Evolutionary conservation across 2,329 filamentous ascomycete species (phyloP).

Genomic region (Shiraia bambusicola): DNA sequence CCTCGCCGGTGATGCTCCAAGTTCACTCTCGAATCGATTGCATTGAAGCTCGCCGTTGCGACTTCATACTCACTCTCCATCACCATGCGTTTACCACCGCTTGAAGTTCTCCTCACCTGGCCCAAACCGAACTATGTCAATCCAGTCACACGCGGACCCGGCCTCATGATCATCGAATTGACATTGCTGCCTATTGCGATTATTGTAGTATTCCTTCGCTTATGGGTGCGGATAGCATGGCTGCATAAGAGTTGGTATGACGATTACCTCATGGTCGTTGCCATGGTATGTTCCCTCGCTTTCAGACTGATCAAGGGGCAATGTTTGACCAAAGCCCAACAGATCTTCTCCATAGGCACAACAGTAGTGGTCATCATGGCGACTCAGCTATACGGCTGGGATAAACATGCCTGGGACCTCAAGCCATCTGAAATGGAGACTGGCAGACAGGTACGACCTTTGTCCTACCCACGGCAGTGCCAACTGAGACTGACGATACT

Average conservation of each 20-base stretch:
- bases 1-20: slow-evolving; percentile 30
- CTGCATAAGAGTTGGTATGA: slow-evolving; percentile 43
- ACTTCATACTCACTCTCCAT: slow-evolving; percentile 14
- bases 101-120: slow-evolving; percentile 42
- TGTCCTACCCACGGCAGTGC: slow-evolving; percentile 18
- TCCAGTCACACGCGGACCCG: slow-evolving; percentile 46
- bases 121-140: slow-evolving; percentile 49
- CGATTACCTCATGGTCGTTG: slow-evolving; percentile 43
- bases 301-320: slow-evolving; percentile 10
- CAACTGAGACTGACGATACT: slow-evolving; percentile 20
- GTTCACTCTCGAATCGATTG: slow-evolving; percentile 18
- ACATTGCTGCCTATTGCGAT: slow-evolving; percentile 41
- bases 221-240: slow-evolving; percentile 42
- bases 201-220: slow-evolving; percentile 36
- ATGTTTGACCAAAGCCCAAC: slow-evolving; percentile 15
- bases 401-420: slow-evolving; percentile 43
- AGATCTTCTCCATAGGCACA: slow-evolving; percentile 38
- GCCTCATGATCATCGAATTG: slow-evolving; percentile 45
- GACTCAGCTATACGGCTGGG: slow-evolving; percentile 43
- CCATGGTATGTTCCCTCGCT: slow-evolving; percentile 31
- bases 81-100: slow-evolving; percentile 38
- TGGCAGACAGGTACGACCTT: slow-evolving; percentile 35
- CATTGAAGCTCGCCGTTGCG: slow-evolving; percentile 20
- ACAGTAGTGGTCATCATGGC: slow-evolving; percentile 40
- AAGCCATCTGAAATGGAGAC: slow-evolving; percentile 30